Evolutionary conservation across 257 asterid species (phyloP), one percentile per base, ranked within the genome.

Genomic region (Capsicum rhomboideum): DNA sequence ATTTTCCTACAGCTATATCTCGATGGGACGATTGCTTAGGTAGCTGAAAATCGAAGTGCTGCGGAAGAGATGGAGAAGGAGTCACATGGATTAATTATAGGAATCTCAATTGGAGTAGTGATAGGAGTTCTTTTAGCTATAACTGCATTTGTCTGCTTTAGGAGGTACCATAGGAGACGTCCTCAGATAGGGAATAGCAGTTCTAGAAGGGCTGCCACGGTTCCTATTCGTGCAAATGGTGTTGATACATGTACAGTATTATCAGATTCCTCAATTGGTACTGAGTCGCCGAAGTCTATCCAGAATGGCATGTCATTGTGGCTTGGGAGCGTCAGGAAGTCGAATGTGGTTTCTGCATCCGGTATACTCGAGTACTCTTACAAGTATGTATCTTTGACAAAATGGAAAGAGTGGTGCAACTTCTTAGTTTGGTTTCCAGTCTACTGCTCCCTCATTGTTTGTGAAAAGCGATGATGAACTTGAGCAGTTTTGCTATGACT

Each of bases 31-130:
- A 71, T 56, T 80, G 72, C 79, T 58, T 85, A 86, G 88, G 63
- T 90, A 85, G 90, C 79, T 78, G 84, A 83, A 31, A 72, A 66
- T 85, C 67, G 81, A 82, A 55, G 63, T 14, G 69, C 81, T 78
- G 50, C 7, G 8, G 69, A 84, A 84, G 93, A 88, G 79, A 96
- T 94, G 98, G 90, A 87, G 84, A 93, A 85, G 63, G 93, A 90
- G 86, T 86, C 96, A 14, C 69, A 89, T 6, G 97, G 96, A 66
- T 87, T 96, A 44, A 90, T 93, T 56, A 87, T 96, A 54, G 99
- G 99, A 80, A 85, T 96, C 82, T 94, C 98, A 49, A 87, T 92
- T 68, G 99, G 99, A 85, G 92, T 96, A 82, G 97, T 96, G 84
- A 91, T 94, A 17, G 99, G 99, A 77, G 90, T 93, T 67, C 86